Base-by-base conservation (phyloP, 331 rosid species). In the Quercus tomentella region DNA sequence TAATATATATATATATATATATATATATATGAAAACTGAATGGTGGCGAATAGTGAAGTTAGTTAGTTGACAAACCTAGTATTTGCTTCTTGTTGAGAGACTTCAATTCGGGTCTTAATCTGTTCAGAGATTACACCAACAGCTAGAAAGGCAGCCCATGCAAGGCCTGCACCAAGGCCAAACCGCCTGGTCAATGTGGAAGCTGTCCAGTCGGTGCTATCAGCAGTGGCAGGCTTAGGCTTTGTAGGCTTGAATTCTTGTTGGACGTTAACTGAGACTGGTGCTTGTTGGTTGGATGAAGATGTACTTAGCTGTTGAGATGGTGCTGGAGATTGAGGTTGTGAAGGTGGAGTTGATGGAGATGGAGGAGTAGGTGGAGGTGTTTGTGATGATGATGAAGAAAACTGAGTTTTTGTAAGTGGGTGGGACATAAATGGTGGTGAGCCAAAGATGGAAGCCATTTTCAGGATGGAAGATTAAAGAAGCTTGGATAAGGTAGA, bases 161-260 rank as follows among this genome's bases (percentile, higher is more conserved):
- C 96, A 78, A 96, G 99, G 74, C 99, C 99, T 41, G 99, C 97
- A 61, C 96, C 98, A 7, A 95, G 86, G 5, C 99, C 99, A 43
- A 93, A 96, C 65, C 99, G 80, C 81, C 98, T 90, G 2, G 94
- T 96, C 68, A 96, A 81, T 22, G 84, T 83, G 35, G 93, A 84
- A 78, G 99, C 97, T 37, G 90, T 82, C 99, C 99, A 96, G 66
- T 93, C 98, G n/a, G 98, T 91, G 80, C 97, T 85, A 2, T 93
- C 99, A 74, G 75, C 90, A 58, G 82, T 23, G 6, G 86, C 81
- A 4, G 87, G 84, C 77, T 77, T 89, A 20, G 87, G 84, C 77
- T 77, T 89, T 16, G 80, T 23, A 9, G 91, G 89, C 70, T 77
- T 81, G 45, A 41, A 41, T 77, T 82, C 91, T 70, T 79, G 88